phyloP scores from a whole-genome alignment of 2,329 filamentous ascomycete species.

The Monilinia polystroma region DNA sequence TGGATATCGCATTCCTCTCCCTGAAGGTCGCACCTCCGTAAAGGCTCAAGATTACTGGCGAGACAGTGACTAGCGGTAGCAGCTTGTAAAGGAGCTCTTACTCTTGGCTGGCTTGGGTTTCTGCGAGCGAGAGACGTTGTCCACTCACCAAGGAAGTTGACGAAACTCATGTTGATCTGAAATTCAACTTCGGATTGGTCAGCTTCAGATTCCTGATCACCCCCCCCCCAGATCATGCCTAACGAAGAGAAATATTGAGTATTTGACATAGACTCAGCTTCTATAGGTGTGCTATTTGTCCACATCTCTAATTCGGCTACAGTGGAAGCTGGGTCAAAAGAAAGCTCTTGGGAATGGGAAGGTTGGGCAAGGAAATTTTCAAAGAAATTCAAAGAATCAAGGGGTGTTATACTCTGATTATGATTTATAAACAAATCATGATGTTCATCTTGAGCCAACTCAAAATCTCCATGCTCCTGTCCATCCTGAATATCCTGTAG shows the following conservation, averaged over 20 bases:
- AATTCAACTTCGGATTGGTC: conserved; percentile 39
- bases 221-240: conserved; percentile 10
- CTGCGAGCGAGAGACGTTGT: conserved; percentile 20
- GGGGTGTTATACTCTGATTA: conserved; percentile 37
- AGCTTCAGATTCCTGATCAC: conserved; percentile 33
- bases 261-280: too few species aligned
- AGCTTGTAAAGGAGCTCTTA: conserved; percentile 27
- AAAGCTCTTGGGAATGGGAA: not conserved
- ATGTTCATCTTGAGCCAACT: conserved; percentile 25
- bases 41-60: conserved; percentile 29
- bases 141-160: conserved; percentile 54
- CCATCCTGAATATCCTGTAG: conserved; percentile 39
- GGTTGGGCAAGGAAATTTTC: not conserved
- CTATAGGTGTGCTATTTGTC: too few species aligned
- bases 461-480: conserved; percentile 34
- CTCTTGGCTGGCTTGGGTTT: conserved; percentile 21
- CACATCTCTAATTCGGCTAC: too few species aligned
- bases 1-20: conserved; percentile 59
- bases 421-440: conserved; percentile 31
- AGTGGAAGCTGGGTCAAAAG: too few species aligned
- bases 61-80: conserved; percentile 29
- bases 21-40: conserved; percentile 49
- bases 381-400: conserved; percentile 28
- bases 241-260: conserved; percentile 19
- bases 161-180: conserved; percentile 49